Base-by-base conservation (phyloP, 768 basidiomycete genomes). In the Macrolepiota fuliginosa region DNA sequence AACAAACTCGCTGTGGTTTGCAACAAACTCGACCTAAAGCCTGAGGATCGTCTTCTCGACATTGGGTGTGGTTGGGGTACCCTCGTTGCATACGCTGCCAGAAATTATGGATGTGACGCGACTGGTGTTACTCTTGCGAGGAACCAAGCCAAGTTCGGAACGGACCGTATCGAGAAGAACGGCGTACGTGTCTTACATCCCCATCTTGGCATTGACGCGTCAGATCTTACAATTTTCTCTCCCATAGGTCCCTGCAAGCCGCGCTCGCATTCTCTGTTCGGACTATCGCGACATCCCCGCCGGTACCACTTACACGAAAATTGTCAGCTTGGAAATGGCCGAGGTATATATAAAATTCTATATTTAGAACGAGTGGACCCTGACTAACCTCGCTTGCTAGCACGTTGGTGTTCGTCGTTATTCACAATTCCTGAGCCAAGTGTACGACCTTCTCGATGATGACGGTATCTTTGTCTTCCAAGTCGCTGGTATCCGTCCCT, bases 41-140 rank as follows among this genome's bases (percentile, higher is more conserved):
- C 92, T n/a, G 82, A 80, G 0, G 97, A 99, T 76, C 86, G 81
- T 59, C 78, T 93, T 1, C 85, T 94, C 17, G 92, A 94, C 64
- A 87, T 94, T 61, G 92, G 92, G 11, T 94, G 92, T 67, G 97
- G 97, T 47, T 99, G 97, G 97, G 97, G 96, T 27, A 97, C 97
- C 0, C 87, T 99, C 58, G 85, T 87, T 42, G 89, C 96, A 0
- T 96, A 94, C 68, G 97, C 97, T 47, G 91, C 93, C 35, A 98
- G 98, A 79, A 99, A 99, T 80, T 98, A 89, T 71, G 91, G 81
- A n/a, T 96, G 92, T 65, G 95, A 98, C 70, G 94, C 89, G 53
- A 98, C 96, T 27, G 97, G 97, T 69, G 89, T 98, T 63, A 99
- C 97, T 0, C 87, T 99, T 32, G 90, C 83, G 35, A 84, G 87